Conservation (phyloP, 2,329 filamentous ascomycete species). For the Xylaria polymorpha region DNA sequence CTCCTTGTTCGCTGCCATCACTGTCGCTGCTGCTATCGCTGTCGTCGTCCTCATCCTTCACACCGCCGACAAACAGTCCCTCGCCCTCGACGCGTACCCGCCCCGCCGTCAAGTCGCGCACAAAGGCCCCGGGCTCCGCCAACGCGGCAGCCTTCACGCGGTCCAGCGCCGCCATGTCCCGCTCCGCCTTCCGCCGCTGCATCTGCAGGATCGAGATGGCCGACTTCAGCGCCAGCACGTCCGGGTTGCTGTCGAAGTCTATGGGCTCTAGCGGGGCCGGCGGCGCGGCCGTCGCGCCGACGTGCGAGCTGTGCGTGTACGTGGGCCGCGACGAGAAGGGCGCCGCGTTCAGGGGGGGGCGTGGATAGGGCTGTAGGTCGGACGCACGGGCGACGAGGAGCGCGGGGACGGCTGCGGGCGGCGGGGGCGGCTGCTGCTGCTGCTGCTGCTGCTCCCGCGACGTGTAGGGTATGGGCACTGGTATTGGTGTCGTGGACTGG, state of each 20-base stretch:
- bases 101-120: conserved; percentile 73
- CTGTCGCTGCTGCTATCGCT: conserved; percentile 39
- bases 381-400: conserved; percentile 59
- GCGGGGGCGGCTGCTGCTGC: background rate
- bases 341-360: conserved; percentile 59
- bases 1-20: conserved; percentile 40
- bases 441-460: conserved; percentile 21
- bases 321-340: conserved; percentile 48
- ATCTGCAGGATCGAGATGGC: conserved; percentile 89
- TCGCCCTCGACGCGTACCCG: conserved; percentile 61
- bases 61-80: conserved; percentile 42
- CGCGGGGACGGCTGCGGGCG: conserved; percentile 41
- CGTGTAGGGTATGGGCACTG: conserved; percentile 35
- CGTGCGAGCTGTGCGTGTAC: conserved; percentile 45
- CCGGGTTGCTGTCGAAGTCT: conserved; percentile 76
- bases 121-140: conserved; percentile 77
- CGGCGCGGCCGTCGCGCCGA: conserved; percentile 32
- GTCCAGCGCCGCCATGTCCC: conserved; percentile 78
- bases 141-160: conserved; percentile 77
- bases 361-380: conserved; percentile 67
- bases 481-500: conserved; percentile 39
- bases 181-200: conserved; percentile 80
- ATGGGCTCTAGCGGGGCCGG: conserved; percentile 63
- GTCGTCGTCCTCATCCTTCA: conserved; percentile 41
- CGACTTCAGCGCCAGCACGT: conserved; percentile 86